These are phyloP conservation scores for Suillus tomentosus DNA, from an alignment of 768 basidiomycete species.

Conservation along the genomic window DNA sequence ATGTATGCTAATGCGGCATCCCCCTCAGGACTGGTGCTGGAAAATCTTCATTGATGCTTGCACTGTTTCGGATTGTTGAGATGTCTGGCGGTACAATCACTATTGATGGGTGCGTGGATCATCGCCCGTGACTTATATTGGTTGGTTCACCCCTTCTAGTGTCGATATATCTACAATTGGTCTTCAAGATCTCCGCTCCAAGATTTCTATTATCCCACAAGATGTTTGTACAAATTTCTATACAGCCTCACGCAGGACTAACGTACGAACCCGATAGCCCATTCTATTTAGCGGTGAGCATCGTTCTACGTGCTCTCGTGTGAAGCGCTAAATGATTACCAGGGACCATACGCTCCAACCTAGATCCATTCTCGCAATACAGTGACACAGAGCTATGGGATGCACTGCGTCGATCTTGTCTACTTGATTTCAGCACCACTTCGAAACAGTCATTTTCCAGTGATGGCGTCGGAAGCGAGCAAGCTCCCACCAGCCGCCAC, in stretches of 20 bases:
- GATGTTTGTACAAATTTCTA: conserved; percentile 43
- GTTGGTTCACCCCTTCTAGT: conserved; percentile 30
- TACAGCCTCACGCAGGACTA: not conserved
- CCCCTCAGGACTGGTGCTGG: conserved; percentile 50
- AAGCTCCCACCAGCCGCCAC: conserved; percentile 38
- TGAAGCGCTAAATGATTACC: conserved; percentile 28
- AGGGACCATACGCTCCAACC: conserved; percentile 60
- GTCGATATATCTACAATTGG: conserved; percentile 74
- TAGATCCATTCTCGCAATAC: conserved; percentile 62
- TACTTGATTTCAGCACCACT: conserved; percentile 34
- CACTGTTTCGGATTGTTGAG: conserved; percentile 74
- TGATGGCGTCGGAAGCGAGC: conserved; percentile 15
- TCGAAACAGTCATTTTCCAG: conserved; percentile 21
- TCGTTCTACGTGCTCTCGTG: conserved; percentile 23
- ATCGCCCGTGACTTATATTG: not conserved
- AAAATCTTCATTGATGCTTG: conserved; percentile 63
- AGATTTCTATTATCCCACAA: conserved; percentile 68
- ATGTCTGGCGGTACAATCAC: conserved; percentile 57
- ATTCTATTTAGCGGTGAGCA: conserved; percentile 56
- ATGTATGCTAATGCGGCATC: not conserved
- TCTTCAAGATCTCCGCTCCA: conserved; percentile 58
- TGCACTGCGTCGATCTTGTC: conserved; percentile 65
- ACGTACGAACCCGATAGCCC: conserved; percentile 39
- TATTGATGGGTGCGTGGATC: conserved; percentile 55
- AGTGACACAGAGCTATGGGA: conserved; percentile 70